phyloP scores from a whole-genome alignment of 202 grass and related monocot genomes.

The Carex arenaria region DNA sequence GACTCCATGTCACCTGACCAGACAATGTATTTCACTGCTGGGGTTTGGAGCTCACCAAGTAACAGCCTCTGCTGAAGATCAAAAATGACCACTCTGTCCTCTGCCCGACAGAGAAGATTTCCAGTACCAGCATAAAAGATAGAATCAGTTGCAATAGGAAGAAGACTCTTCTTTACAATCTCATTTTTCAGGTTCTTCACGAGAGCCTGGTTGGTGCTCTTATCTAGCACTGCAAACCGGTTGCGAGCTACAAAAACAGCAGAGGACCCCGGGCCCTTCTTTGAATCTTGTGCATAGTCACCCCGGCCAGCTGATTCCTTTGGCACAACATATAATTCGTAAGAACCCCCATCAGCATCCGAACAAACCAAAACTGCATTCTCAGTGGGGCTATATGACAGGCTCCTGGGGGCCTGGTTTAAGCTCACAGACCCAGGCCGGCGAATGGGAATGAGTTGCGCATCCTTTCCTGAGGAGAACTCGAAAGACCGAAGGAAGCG shows the following conservation, averaged over 20 bases:
- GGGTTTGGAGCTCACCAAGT: slow-evolving; percentile 85
- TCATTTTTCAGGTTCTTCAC: slow-evolving; percentile 97
- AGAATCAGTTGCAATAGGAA: slow-evolving; percentile 80
- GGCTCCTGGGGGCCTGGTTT: slow-evolving; percentile 76
- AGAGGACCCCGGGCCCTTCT: slow-evolving; percentile 80
- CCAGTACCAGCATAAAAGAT: slow-evolving; percentile 97
- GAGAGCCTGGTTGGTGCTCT: slow-evolving; percentile 89
- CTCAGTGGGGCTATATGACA: slow-evolving; percentile 89
- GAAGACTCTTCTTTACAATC: slow-evolving; percentile 84
- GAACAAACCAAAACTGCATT: slow-evolving; percentile 94
- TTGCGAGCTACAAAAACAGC: slow-evolving; percentile 97
- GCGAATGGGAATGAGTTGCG: slow-evolving; percentile 81
- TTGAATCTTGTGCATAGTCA: slow-evolving; percentile 82
- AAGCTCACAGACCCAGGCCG: slow-evolving; percentile 83
- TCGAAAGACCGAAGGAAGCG: slow-evolving; percentile 88
- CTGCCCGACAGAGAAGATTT: slow-evolving; percentile 83
- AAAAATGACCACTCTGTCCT: slow-evolving; percentile 85
- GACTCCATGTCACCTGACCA: slow-evolving; percentile 97
- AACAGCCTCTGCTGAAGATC: slow-evolving; percentile 93
- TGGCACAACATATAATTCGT: slow-evolving; percentile 81
- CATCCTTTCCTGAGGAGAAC: slow-evolving; percentile 76
- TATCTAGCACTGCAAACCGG: slow-evolving; percentile 94
- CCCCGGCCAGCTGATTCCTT: slow-evolving; percentile 61
- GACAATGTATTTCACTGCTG: slow-evolving; percentile 81
- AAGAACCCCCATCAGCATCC: slow-evolving; percentile 88